phyloP scores from a whole-genome alignment of 441 rosid species.

The Pelargonium exstipulatum region DNA sequence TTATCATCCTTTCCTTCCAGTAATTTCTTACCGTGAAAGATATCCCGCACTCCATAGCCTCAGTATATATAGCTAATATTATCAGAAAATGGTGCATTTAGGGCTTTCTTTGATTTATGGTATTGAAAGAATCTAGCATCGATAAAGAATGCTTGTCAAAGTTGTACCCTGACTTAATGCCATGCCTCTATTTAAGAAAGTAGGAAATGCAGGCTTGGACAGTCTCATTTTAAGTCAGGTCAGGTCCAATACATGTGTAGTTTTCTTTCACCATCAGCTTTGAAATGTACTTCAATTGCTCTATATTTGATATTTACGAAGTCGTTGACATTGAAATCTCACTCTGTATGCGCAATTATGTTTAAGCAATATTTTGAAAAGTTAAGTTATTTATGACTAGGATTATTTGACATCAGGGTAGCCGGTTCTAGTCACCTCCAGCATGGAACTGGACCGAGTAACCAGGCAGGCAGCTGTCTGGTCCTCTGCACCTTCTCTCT shows the following conservation, averaged over 20 bases:
- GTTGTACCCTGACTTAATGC: not conserved
- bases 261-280: not conserved
- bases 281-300: not conserved
- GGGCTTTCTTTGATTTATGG: not conserved
- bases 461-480: conserved; percentile 3
- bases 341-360: not conserved
- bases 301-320: not conserved
- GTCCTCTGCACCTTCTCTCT: conserved; percentile 1
- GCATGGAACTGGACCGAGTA: not conserved
- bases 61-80: not conserved
- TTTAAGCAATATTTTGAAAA: not conserved
- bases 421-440: conserved; percentile 6
- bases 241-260: not conserved
- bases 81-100: not conserved
- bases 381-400: not conserved
- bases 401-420: not conserved
- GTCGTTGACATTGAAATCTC: not conserved
- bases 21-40: not conserved
- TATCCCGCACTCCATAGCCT: not conserved
- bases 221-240: not conserved
- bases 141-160: conserved; percentile 1
- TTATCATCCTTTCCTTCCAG: not conserved
- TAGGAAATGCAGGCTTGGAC: not conserved
- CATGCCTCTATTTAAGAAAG: not conserved
- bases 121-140: not conserved